A percentile compares a stretch with the other conserved stretches of the same genome.
These are phyloP conservation scores for Pyricularia pennisetigena DNA, from an alignment of 2,329 filamentous ascomycete genomes.

Conservation along the genomic window DNA sequence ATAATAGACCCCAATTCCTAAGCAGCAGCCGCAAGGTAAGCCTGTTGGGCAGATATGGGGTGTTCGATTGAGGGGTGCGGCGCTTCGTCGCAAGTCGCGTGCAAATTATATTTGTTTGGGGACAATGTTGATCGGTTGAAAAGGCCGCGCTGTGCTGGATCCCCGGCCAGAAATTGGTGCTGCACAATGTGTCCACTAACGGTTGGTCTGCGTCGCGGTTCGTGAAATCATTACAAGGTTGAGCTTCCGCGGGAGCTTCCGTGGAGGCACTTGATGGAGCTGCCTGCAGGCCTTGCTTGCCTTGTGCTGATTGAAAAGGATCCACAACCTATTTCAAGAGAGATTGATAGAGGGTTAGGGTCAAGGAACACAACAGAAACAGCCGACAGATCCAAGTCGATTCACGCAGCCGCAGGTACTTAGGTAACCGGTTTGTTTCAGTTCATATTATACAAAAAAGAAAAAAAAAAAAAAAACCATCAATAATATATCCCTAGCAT, in stretches of 20 bases:
- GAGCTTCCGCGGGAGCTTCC: not conserved
- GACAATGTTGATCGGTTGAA: not conserved
- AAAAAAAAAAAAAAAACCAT: no score
- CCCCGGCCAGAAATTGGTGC: not conserved
- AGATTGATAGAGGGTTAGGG: no score
- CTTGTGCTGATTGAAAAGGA: no score
- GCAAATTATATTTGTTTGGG: not conserved
- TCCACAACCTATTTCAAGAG: no score
- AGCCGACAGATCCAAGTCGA: no score
- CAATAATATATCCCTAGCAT: no score
- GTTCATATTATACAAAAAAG: no score
- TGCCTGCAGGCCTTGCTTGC: not conserved
- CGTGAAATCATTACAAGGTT: not conserved
- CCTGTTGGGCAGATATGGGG: not conserved
- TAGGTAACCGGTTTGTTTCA: no score
- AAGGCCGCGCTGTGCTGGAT: not conserved
- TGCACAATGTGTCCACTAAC: not conserved
- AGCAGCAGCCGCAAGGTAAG: not conserved
- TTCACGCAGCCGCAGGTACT: no score
- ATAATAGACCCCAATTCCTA: not conserved
- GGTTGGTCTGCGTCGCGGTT: not conserved
- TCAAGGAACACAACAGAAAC: no score
- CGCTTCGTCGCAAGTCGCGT: not conserved
- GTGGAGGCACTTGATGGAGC: not conserved
- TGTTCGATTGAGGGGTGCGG: not conserved